Conservation (phyloP, 164 flowering plant genomes). For the Brasenia schreberi region DNA sequence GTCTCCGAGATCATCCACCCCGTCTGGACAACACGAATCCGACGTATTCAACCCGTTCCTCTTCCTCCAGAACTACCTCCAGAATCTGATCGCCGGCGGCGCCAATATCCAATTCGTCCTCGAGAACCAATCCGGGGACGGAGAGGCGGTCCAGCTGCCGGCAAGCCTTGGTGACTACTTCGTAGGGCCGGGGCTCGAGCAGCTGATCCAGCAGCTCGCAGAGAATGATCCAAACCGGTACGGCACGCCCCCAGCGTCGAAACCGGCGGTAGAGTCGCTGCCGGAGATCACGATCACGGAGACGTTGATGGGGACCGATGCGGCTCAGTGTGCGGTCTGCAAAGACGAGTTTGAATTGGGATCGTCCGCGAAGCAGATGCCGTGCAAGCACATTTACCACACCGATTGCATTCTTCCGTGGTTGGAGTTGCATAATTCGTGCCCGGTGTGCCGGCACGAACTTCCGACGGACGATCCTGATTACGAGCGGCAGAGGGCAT, state of each 20-base stretch:
- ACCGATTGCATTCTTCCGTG: constrained; percentile 76
- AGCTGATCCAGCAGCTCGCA: constrained; percentile 83
- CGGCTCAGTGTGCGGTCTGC: constrained; percentile 78
- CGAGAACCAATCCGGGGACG: constrained; percentile 22
- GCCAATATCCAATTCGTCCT: constrained; percentile 63
- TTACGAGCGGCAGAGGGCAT: constrained; percentile 32
- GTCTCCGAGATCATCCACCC: constrained; percentile 9
- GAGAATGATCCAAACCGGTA: constrained; percentile 85
- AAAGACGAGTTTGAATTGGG: constrained; percentile 53
- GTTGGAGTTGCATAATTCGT: constrained; percentile 82
- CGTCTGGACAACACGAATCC: constrained; percentile 8
- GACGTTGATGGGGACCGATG: constrained; percentile 39
- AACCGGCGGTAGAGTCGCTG: constrained; percentile 42
- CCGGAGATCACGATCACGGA: constrained; percentile 34
- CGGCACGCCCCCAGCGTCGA: constrained; percentile 88
- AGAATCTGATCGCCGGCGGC: constrained; percentile 40
- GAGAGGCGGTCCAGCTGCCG: constrained; percentile 19
- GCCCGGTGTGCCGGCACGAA: constrained; percentile 88
- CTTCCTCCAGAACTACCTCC: constrained; percentile 51
- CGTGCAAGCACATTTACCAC: constrained; percentile 82
- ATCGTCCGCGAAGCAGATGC: constrained; percentile 61
- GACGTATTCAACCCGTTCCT: constrained; percentile 41
- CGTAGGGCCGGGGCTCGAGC: constrained; percentile 82
- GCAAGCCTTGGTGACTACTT: constrained; percentile 63
- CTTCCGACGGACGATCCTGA: constrained; percentile 86